Base-by-base conservation (phyloP, 306 rosid genomes). In the Lathyrus oleraceus region DNA sequence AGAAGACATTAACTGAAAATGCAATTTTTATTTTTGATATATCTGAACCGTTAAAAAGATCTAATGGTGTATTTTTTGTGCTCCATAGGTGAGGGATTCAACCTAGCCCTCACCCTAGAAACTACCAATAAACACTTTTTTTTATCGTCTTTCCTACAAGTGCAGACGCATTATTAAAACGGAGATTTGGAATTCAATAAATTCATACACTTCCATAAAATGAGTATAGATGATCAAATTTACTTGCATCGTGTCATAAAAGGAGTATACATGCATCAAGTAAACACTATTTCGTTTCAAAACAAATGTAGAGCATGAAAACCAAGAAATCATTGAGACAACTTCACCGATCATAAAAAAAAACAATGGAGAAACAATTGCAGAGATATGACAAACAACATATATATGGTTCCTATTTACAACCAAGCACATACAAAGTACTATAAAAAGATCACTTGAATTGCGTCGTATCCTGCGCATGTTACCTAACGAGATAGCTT, bases 401-500 rank as follows among this genome's bases (percentile, higher is more conserved):
- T 67, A 36, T 67, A 36, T 71, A 71, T 60, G 49, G 15, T 25
- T 70, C 72, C 62, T 77, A 84, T 80, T 51, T 63, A 82, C 86
- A 80, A 65, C 30, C 67, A 77, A 76, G n/a, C 65, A 78, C 38
- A 63, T 42, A 53, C 14, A 52, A 32, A 1, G 28, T 25, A 25
- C 28, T 25, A 25, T 25, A 25, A 35, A 65, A 38, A 63, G 42
- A 72, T 47, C 32, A 61, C 69, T 16, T 38, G 69, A 42, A 75
- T 73, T 36, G 45, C 40, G 64, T 5, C 4, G 43, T 51, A 57
- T 62, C 62, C 75, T 47, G 40, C 23, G 61, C 17, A 44, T 53
- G 52, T 20, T 14, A 54, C 80, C 61, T 65, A 85, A 72, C 62
- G 91, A 23, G 84, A 84, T 40, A 91, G 69, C 92, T 91, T 91